Conservation (phyloP, 140 eudicot genomes). For the Anethum foeniculum region DNA sequence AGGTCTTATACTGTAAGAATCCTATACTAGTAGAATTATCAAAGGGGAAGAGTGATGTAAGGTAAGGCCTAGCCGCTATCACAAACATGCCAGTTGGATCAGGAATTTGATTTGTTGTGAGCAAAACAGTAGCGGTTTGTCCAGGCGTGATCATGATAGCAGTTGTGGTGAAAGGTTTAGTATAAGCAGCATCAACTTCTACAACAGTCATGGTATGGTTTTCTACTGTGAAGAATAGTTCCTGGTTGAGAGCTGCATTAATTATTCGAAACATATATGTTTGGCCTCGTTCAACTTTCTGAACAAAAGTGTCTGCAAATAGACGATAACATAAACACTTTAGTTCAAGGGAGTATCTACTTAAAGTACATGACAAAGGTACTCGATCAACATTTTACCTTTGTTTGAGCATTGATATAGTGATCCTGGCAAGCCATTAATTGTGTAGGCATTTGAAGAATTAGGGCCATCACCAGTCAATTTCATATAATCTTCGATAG, state of each 20-base stretch:
- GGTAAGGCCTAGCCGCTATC: conserved; percentile 83
- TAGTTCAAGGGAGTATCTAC: not conserved
- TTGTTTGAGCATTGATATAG: conserved; percentile 47
- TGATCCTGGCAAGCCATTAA: conserved; percentile 70
- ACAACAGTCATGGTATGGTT: conserved; percentile 62
- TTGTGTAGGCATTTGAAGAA: conserved; percentile 67
- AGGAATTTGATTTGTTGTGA: conserved; percentile 43
- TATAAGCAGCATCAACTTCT: conserved; percentile 60
- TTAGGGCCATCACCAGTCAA: conserved; percentile 61
- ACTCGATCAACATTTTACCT: conserved; percentile 26
- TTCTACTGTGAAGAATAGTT: conserved; percentile 52
- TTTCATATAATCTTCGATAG: conserved; percentile 41
- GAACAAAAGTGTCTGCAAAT: conserved; percentile 58
- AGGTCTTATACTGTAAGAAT: conserved; percentile 42
- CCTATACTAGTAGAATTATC: conserved; percentile 59
- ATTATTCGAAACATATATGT: conserved; percentile 68
- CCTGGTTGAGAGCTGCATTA: conserved; percentile 69
- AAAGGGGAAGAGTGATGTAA: conserved; percentile 62
- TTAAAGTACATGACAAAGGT: not conserved
- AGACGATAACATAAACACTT: not conserved
- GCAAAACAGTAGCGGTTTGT: conserved; percentile 57
- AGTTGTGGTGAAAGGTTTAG: conserved; percentile 53
- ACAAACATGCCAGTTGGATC: conserved; percentile 35
- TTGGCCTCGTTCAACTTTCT: conserved; percentile 44
- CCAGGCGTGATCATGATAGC: conserved; percentile 81